Evolutionary conservation across 2,329 filamentous ascomycete species (phyloP), one percentile per base, ranked within the genome.

Genomic region (Raffaelea deltoideospora): DNA sequence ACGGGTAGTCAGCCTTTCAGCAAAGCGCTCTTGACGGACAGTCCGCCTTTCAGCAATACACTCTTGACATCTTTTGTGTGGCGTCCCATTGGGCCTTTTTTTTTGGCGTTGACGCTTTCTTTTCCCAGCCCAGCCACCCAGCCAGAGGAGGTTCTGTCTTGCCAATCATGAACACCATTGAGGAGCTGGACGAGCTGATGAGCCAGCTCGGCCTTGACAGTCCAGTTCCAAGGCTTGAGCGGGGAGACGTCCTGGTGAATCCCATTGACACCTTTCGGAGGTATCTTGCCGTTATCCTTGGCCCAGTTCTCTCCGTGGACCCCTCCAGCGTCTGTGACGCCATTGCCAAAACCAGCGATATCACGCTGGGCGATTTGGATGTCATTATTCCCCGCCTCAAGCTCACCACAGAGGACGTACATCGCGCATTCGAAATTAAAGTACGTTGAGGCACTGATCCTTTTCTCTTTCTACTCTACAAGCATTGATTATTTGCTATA

Each of bases 121-220:
- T n/a, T n/a, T n/a, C n/a, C n/a, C n/a, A n/a, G n/a, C n/a, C n/a
- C n/a, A n/a, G n/a, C n/a, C n/a, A n/a, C n/a, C n/a, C n/a, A n/a
- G n/a, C n/a, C n/a, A n/a, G n/a, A n/a, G n/a, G n/a, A n/a, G n/a
- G 19, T 3, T 19, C 17, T 33, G 13, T 14, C 31, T 33, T 13
- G 3, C 3, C 21, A 20, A 24, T 3, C 20, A 37, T 37, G 36
- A 31, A 73, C n/a, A 40, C 38, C 53, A 49, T 78, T 67, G 45
- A 76, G 48, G 33, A 63, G 62, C 50, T 76, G 57, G 36, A 79
- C 58, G 26, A 76, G 64, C 36, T 77, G 66, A 33, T 76, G 58
- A 0, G 69, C 67, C 41, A 76, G 47, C 3, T 75, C 67, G 0
- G 73, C 61, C 63, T 56, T 37, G 39, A 55, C 42, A 29, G 57